Base-by-base conservation (phyloP, 140 eudicot genomes). In the Erigeron philadelphicus region DNA sequence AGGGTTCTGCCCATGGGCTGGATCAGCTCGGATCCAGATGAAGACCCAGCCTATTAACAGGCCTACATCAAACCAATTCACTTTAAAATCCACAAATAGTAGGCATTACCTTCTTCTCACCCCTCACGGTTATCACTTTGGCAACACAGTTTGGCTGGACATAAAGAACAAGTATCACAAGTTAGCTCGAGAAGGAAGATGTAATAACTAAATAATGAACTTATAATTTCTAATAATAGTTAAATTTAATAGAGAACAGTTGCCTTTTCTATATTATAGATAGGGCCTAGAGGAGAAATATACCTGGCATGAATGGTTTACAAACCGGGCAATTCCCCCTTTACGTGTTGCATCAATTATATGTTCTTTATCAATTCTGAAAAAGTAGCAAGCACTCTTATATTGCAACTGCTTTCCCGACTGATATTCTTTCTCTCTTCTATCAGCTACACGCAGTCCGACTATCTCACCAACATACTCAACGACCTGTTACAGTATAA, bases 401-500 rank as follows among this genome's bases (percentile, higher is more conserved):
- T 89, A 84, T 57, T 82, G 95, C 66, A 84, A 65, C 64, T 76
- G 88, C 61, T 79, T 86, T 74, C 96, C 90, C 6, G 87, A 84
- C 65, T 81, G 86, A 76, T 89, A 89, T 53, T 89, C 90, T 1
- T 9, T 62, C 77, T 89, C 96, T 77, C 95, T 80, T 84, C 87
- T 84, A 77, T 89, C 95, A 71, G 96, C 90, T 61, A 89, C 95
- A 18, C 88, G 96, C 70, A 68, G 72, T 53, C 96, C 96, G 75
- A 86, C 90, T 72, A 88, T 85, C 79, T 88, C 96, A 70, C 96
- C 96, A 72, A 88, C 87, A 69, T 88, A 88, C 80, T 88, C 96
- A 9, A 88, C 96, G 18, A 88, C 96, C 96, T 88, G 73, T 47
- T 18, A 50, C 44, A 48, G 16, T 57, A 55, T 12, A 43, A 23